Conservation (phyloP, 805 yeast genomes). For the Candida sithepensis region DNA sequence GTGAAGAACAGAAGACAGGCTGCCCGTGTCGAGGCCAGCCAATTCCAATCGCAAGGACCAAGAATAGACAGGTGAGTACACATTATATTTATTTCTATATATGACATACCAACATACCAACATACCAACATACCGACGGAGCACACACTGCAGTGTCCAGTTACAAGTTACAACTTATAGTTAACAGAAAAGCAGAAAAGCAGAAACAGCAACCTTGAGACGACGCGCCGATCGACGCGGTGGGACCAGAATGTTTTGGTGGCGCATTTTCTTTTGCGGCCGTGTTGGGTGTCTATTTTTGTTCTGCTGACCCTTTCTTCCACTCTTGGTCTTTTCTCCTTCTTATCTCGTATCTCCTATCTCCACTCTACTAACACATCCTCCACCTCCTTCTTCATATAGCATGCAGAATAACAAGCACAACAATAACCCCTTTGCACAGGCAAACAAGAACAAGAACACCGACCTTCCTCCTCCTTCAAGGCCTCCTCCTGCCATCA, state of each 20-base stretch:
- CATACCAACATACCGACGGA: no score
- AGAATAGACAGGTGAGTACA: conserved; percentile 17
- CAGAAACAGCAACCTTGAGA: background rate
- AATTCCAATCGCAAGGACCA: no score
- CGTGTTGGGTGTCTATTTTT: background rate
- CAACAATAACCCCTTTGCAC: conserved; percentile 53
- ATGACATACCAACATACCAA: conserved; percentile 2
- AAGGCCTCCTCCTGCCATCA: conserved; percentile 1
- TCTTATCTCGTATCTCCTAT: background rate
- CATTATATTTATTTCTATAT: background rate
- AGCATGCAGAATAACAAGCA: conserved; percentile 11
- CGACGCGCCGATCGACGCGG: background rate
- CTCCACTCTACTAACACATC: background rate
- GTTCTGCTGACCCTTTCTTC: background rate
- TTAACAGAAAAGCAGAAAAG: background rate
- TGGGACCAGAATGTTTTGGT: no score
- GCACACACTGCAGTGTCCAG: no score
- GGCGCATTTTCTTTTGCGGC: no score
- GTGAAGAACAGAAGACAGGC: background rate
- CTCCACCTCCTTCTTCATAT: background rate
- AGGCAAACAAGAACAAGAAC: conserved; percentile 26
- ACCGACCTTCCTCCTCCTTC: background rate
- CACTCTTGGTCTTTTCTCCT: background rate
- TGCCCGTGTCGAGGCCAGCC: no score
- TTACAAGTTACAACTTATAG: no score